Percentiles rank a stretch among this genome's conserved stretches.
Conservation (phyloP, 192 early-diverging fungal species). For the Umbelopsis isabellina region DNA sequence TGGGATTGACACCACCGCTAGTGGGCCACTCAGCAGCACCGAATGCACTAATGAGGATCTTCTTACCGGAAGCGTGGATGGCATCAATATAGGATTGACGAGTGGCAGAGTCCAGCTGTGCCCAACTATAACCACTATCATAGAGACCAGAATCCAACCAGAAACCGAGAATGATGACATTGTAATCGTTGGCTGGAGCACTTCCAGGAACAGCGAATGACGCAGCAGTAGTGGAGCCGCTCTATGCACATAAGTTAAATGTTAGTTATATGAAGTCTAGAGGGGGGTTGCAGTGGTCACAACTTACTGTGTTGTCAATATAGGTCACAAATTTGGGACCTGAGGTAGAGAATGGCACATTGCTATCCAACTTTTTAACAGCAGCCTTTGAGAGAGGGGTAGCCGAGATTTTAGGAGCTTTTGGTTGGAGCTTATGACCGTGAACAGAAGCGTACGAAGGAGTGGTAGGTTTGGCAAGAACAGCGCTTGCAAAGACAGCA, state of each 20-base stretch:
- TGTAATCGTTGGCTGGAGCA: constrained; percentile 40
- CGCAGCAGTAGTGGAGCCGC: constrained; percentile 14
- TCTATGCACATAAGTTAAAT: background rate
- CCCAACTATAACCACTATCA: constrained; percentile 33
- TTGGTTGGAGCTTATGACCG: constrained; percentile 10
- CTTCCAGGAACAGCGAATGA: constrained; percentile 36
- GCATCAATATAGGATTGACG: constrained; percentile 29
- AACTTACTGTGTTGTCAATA: constrained; percentile 37
- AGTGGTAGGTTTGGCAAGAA: constrained; percentile 16
- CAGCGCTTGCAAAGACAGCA: background rate
- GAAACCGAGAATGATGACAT: constrained; percentile 42
- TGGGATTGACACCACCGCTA: constrained; percentile 27
- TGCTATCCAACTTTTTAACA: background rate
- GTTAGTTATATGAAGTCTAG: background rate
- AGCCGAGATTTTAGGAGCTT: background rate
- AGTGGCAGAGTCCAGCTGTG: constrained; percentile 24
- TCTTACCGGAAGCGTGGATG: constrained; percentile 39
- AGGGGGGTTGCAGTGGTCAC: background rate
- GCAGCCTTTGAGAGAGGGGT: constrained; percentile 7
- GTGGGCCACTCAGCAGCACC: constrained; percentile 43
- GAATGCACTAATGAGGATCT: constrained; percentile 35
- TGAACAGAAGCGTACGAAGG: constrained; percentile 9
- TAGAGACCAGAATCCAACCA: constrained; percentile 33
- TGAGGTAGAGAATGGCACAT: constrained; percentile 16
- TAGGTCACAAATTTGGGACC: constrained; percentile 40